Evolutionary conservation across 2,329 filamentous ascomycete species (phyloP), one percentile per base, ranked within the genome.

Genomic region (Camptophora hylomeconis): DNA sequence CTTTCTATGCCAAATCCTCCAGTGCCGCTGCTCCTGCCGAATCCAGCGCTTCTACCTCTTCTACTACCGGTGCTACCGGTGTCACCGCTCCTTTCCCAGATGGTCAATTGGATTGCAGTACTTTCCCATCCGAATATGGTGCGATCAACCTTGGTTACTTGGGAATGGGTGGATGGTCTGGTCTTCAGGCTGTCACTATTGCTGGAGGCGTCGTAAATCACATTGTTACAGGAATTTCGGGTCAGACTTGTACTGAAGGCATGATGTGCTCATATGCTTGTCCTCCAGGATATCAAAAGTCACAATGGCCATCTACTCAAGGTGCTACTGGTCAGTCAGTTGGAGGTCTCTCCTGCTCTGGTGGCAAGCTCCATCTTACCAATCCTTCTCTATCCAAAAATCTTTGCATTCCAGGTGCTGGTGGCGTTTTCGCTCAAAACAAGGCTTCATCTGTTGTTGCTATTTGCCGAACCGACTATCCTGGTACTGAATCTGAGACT

Each of bases 401-500:
- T 26, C 74, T 98, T 18, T 98, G 89, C 58, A 72, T 78, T 47
- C 44, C 58, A 17, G 84, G 86, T 38, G 67, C 69, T 27, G 72
- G 74, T 21, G 71, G 75, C 41, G 70, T 94, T 42, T 63, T 65
- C 35, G 70, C 93, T 36, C 51, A 75, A 54, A 98, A 93, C 67
- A 72, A 76, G 31, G 65, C 94, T 18, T 49, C 56, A 27, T 50
- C 69, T 20, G 58, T 68, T 23, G 77, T 81, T 16, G 69, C 78
- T 24, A 69, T 92, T 44, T 98, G 89, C 72, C 83, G 83, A 55
- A 95, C 89, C 41, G 84, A 94, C 55, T 98, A 98, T 60, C 89
- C 89, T 38, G 66, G 67, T 50, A 84, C 75, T 35, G 89, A 98
- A 63, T 67, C 67, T 45, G 87, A 93, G 74, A 81, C 80, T 31